Percentiles rank a stretch among this genome's conserved stretches.
Conservation (phyloP, 169 alveolate genomes). For the Plasmodium yoelii region DNA sequence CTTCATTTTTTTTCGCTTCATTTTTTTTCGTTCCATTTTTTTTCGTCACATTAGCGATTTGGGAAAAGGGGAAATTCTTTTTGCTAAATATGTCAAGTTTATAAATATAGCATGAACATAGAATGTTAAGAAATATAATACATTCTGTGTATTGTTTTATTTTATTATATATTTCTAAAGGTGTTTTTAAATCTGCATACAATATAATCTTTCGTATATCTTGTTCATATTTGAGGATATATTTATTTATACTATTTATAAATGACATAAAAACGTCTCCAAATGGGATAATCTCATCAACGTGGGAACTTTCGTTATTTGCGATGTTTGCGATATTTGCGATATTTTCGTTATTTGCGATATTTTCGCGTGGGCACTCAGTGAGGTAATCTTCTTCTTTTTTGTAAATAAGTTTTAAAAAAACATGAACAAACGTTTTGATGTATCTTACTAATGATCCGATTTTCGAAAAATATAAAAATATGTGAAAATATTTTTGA, state of each 20-base stretch:
- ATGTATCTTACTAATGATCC: constrained; percentile 61
- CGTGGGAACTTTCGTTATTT: too few relatives aligned
- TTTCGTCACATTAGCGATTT: background rate
- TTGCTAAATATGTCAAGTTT: constrained; percentile 16
- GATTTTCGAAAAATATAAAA: constrained; percentile 25
- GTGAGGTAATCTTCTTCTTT: background rate
- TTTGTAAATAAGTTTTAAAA: constrained; percentile 7
- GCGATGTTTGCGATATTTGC: too few relatives aligned
- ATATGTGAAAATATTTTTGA: constrained; percentile 53
- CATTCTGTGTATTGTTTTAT: constrained; percentile 46
- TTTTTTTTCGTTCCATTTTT: background rate
- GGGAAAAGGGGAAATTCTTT: constrained; percentile 4
- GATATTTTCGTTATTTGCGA: too few relatives aligned
- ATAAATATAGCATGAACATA: constrained; percentile 29
- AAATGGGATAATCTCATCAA: constrained; percentile 17
- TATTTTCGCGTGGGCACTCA: too few relatives aligned
- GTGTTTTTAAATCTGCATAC: constrained; percentile 9
- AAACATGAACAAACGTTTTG: constrained; percentile 31
- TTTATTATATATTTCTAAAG: constrained; percentile 29
- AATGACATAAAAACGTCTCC: constrained; percentile 29
- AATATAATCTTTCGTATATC: constrained; percentile 12
- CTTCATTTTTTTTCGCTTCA: background rate
- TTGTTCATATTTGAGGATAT: constrained; percentile 17
- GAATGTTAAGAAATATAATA: constrained; percentile 23
- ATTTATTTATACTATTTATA: constrained; percentile 19